Percentiles rank a stretch among this genome's conserved stretches.
Conservation (phyloP, 768 basidiomycete genomes). For the Termitomyces sp. region DNA sequence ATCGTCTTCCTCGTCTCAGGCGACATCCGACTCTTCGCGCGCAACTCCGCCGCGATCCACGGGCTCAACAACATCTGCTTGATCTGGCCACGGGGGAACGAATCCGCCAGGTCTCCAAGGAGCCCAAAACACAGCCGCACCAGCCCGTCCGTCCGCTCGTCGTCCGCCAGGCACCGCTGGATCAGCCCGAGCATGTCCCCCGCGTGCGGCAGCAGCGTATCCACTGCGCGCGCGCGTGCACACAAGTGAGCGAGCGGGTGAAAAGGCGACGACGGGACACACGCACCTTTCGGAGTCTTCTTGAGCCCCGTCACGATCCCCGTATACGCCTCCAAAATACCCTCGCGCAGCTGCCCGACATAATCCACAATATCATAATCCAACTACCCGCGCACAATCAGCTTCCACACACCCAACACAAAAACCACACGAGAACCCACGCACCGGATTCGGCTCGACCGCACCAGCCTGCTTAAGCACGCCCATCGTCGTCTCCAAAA, state of each 20-base stretch:
- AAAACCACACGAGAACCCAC: slow-evolving; percentile 18
- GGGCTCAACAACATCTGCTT: slow-evolving; percentile 72
- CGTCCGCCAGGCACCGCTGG: slow-evolving; percentile 70
- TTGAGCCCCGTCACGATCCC: slow-evolving; percentile 91
- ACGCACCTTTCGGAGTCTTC: slow-evolving; percentile 69
- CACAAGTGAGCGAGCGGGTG: not conserved
- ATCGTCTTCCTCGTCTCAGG: slow-evolving; percentile 82
- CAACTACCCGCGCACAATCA: too few species aligned
- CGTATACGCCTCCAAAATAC: slow-evolving; percentile 95
- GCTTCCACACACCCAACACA: too few species aligned
- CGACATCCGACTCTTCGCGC: slow-evolving; percentile 67
- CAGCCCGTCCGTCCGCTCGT: slow-evolving; percentile 77
- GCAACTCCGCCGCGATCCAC: slow-evolving; percentile 74
- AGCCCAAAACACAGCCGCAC: slow-evolving; percentile 77
- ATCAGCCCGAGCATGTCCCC: slow-evolving; percentile 75
- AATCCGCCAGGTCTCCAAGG: slow-evolving; percentile 89
- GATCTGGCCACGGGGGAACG: slow-evolving; percentile 76
- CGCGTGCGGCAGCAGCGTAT: slow-evolving; percentile 64
- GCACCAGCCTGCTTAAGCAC: slow-evolving; percentile 89
- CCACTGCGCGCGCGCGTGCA: too few species aligned
- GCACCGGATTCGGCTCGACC: slow-evolving; percentile 80
- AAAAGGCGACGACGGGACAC: too few species aligned
- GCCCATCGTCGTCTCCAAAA: slow-evolving; percentile 83
- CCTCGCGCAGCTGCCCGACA: slow-evolving; percentile 83
- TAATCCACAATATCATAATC: slow-evolving; percentile 93